Conservation (phyloP, 441 rosid genomes). For the Eruca vesicaria region DNA sequence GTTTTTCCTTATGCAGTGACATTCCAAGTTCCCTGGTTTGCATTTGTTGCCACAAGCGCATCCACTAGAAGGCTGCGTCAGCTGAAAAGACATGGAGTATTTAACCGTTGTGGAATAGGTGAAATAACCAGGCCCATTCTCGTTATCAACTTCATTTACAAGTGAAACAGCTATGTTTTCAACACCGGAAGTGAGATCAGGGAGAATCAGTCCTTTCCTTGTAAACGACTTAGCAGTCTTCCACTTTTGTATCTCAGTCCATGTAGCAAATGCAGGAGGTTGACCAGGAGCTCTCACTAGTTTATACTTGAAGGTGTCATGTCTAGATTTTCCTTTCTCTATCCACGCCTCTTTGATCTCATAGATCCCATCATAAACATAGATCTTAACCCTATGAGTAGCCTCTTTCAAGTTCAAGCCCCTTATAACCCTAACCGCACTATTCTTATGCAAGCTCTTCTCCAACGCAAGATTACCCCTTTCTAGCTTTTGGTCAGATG, state of each 20-base stretch:
- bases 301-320: slow-evolving; percentile 51
- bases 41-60: slow-evolving; percentile 3
- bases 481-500: slow-evolving; percentile 50
- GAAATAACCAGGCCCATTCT: neutral
- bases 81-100: neutral
- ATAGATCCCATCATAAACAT: neutral
- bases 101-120: neutral
- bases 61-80: neutral
- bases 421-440: neutral
- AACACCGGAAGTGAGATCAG: neutral
- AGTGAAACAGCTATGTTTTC: neutral
- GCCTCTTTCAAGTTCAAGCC: neutral
- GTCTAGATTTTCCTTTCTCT: slow-evolving; percentile 1
- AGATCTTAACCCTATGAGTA: neutral
- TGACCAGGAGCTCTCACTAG: slow-evolving; percentile 33
- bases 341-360: slow-evolving; percentile 2
- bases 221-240: neutral
- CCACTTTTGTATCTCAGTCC: neutral
- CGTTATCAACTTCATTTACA: neutral
- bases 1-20: neutral
- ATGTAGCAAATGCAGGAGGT: neutral
- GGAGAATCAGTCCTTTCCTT: neutral
- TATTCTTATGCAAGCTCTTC: slow-evolving; percentile 9
- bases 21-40: neutral
- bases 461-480: slow-evolving; percentile 57